These are phyloP conservation scores for Solanum etuberosum DNA, from an alignment of 257 asterid species.

Conservation along the genomic window DNA sequence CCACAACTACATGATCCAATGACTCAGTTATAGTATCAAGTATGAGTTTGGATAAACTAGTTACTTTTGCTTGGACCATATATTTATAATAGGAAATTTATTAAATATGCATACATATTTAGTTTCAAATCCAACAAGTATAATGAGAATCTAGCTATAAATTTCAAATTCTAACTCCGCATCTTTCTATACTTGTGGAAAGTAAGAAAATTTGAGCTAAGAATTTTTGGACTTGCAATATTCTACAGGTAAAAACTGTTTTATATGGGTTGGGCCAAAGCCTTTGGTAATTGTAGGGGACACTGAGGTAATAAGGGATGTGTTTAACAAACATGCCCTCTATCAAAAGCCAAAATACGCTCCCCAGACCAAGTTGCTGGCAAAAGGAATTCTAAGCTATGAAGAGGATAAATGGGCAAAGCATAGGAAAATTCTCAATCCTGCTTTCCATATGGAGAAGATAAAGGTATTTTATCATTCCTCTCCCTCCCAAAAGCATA, in stretches of 20 bases:
- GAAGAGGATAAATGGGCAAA: slow-evolving; percentile 50
- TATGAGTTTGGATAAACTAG: neutral
- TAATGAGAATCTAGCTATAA: neutral
- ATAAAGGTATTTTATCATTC: neutral
- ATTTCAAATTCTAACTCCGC: neutral
- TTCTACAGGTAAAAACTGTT: slow-evolving; percentile 28
- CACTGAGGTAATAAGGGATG: slow-evolving; percentile 34
- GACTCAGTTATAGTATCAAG: neutral
- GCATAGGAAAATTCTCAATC: slow-evolving; percentile 44
- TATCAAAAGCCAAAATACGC: slow-evolving; percentile 17
- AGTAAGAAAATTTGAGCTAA: neutral
- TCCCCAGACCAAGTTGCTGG: slow-evolving; percentile 26
- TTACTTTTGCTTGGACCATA: too few relatives aligned
- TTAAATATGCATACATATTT: neutral
- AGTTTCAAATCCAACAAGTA: neutral
- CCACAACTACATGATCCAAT: neutral
- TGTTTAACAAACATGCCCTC: slow-evolving; percentile 11
- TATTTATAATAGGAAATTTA: neutral
- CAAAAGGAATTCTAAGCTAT: slow-evolving; percentile 15
- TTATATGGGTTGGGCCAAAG: slow-evolving; percentile 42
- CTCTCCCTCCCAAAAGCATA: neutral
- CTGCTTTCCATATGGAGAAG: slow-evolving; percentile 48
- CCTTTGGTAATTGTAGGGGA: slow-evolving; percentile 29
- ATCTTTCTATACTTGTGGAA: neutral
- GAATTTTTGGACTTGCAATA: neutral